Evolutionary conservation across 2,329 filamentous ascomycete species (phyloP).

Genomic region (Thyridium curvatum): DNA sequence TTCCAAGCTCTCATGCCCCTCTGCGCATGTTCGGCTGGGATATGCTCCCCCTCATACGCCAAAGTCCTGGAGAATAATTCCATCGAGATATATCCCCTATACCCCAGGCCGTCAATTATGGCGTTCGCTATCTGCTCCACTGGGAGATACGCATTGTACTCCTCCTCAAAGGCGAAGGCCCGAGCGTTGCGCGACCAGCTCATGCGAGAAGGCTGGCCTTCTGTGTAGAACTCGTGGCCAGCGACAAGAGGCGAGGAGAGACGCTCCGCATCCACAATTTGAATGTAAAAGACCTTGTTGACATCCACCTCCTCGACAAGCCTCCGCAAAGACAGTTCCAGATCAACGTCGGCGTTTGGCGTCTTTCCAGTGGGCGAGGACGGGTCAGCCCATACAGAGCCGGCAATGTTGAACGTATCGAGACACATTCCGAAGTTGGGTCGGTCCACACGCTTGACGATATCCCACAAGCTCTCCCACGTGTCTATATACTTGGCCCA

Average conservation of each 20-base stretch:
- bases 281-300: conserved; percentile 54
- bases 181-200: conserved; percentile 57
- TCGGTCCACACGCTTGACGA: conserved; percentile 45
- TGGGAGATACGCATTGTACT: conserved; percentile 49
- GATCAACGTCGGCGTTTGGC: conserved; percentile 35
- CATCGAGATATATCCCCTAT: conserved; percentile 51
- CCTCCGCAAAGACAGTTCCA: conserved; percentile 34
- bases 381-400: conserved; percentile 50
- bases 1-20: conserved; percentile 44
- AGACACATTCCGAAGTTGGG: conserved; percentile 55
- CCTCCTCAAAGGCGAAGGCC: conserved; percentile 51
- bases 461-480: conserved; percentile 51
- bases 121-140: conserved; percentile 44
- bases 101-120: conserved; percentile 48
- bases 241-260: conserved; percentile 38
- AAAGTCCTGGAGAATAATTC: conserved; percentile 52
- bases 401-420: conserved; percentile 57
- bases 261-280: conserved; percentile 54
- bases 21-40: conserved; percentile 43
- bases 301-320: conserved; percentile 40
- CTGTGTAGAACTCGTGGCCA: conserved; percentile 45
- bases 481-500: conserved; percentile 53
- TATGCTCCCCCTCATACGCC: conserved; percentile 30
- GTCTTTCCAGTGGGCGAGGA: conserved; percentile 32
- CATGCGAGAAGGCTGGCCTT: conserved; percentile 51